Evolutionary conservation across 768 basidiomycete species (phyloP), one percentile per base, ranked within the genome.

Genomic region (Grammothele lineata): DNA sequence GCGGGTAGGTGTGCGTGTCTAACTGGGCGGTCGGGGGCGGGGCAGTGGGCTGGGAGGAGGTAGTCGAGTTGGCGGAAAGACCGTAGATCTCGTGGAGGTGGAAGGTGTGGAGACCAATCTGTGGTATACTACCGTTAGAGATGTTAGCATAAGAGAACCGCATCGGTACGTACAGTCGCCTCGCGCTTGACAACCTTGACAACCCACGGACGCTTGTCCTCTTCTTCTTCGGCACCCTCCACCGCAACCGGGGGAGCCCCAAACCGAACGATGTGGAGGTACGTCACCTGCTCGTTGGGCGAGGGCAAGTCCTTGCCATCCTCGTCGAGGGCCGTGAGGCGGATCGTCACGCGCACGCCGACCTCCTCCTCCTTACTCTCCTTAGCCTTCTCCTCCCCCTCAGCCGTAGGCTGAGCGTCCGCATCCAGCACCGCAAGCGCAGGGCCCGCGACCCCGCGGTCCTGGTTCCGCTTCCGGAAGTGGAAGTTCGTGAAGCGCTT

Each of bases 71-170:
- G 42, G 59, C 35, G 0, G 89, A 83, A 5, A 97, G 77, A 39
- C 93, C 93, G 57, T 87, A 97, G 38, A 97, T 97, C 62, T 97
- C 93, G 60, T 95, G 92, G 24, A 97, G 72, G 44, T 93, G 87
- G 81, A 97, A 97, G 0, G 91, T 92, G 60, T 94, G 92, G 5
- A 85, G 76, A 3, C 93, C 93, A 59, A 97, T 96, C 84, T 87
- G n/a, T n/a, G n/a, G n/a, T n/a, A 57, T 18, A 1, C 17, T n/a
- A 30, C 27, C 27, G 8, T 30, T 30, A 7, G 27, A 30, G 27
- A 30, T 7, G 8, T 30, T 14, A 14, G 27, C 8, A 14, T 30
- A 30, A 30, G 7, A 30, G 14, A 30, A 14, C 7, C 7, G 27
- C 27, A 7, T 30, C 1, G 22, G 18, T 12, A 63, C 76, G 51